Base-by-base conservation (phyloP, 2,329 filamentous ascomycete genomes). In the Tetracladium maxilliforme region DNA sequence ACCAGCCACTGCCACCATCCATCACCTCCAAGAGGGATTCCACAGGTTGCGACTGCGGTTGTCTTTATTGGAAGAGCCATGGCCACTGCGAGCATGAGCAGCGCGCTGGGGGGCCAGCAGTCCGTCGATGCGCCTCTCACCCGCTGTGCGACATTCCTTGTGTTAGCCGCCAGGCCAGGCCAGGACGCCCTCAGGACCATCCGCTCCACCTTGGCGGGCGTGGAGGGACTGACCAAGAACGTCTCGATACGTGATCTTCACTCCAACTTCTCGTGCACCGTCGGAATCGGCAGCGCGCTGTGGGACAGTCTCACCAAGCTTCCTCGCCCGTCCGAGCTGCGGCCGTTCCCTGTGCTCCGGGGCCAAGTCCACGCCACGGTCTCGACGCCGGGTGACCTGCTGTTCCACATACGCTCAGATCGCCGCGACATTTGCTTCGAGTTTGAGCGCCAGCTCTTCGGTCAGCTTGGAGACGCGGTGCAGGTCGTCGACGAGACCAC, bases 361-460 rank as follows among this genome's bases (percentile, higher is more conserved):
- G 66, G 66, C 4, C 33, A 34, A 3, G 51, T 42, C 6, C 62
- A 69, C 36, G 61, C 55, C 0, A 64, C 65, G 1, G 45, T 64
- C 6, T 61, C 63, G 0, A 70, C 66, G 0, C 60, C 64, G 0
- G 65, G 66, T 0, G 65, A 71, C 29, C 30, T 71, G 1, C 47
- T 71, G 4, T 66, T 71, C 31, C 66, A 71, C 34, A 70, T 71
- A 31, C 59, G 65, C 16, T 52, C 64, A 0, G 63, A 69, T 24
- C 52, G 66, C 2, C 51, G 62, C 10, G 66, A 70, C 34, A 34
- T 71, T 13, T 61, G 57, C 35, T 70, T 70, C 31, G 66, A 71
- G 36, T 64, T 70, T 27, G 65, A 70, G 44, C 47, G 56, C 16
- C 65, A 69, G 33, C 39, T 71, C 8, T 43, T 70, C 37, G 52